Evolutionary conservation across 176 grass and related monocot genomes (phyloP), one percentile per base, ranked within the genome.

Genomic region (Phoenix dactylifera): DNA sequence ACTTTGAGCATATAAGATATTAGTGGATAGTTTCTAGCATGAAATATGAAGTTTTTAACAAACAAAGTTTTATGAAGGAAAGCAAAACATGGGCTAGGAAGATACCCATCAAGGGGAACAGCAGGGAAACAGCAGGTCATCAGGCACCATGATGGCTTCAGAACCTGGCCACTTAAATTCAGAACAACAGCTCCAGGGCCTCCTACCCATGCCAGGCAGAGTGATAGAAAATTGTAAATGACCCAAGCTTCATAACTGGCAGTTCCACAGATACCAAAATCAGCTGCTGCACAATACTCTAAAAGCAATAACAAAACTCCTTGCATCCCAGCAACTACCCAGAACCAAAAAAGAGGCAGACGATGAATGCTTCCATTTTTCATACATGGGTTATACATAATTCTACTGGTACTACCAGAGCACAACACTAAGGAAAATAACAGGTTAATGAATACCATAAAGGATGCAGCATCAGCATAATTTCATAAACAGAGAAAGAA

Each of bases 91-190:
- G 35, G 35, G 35, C 1, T 14, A 44, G 9, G 10, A 7, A 84
- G 83, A 26, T 53, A 98, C 93, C 93, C 93, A 54, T 98, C 93
- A 52, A 98, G 88, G 74, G 93, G 87, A 81, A 98, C 80, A 72
- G 87, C 72, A 60, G 87, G 84, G 69, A 83, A 92, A 76, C 93
- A 98, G 55, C 93, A 98, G 28, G 93, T 98, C 93, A 98, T 98
- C 69, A 98, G 78, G 70, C 84, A 78, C 69, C 76, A 98, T 1
- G 93, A 98, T 22, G 93, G 93, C 75, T 86, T 83, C 51, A 98
- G 76, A 25, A 57, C 67, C 72, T 76, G 76, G 22, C 93, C 93
- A 63, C 35, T 98, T 79, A 98, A 75, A 75, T 63, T 98, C 63
- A 77, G 76, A 52, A 95, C 85, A 51, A 95, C 90, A 4, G 66